Evolutionary conservation across 106 monocot species (phyloP), one percentile per base, ranked within the genome.

Genomic region (Hemerocallis citrina): DNA sequence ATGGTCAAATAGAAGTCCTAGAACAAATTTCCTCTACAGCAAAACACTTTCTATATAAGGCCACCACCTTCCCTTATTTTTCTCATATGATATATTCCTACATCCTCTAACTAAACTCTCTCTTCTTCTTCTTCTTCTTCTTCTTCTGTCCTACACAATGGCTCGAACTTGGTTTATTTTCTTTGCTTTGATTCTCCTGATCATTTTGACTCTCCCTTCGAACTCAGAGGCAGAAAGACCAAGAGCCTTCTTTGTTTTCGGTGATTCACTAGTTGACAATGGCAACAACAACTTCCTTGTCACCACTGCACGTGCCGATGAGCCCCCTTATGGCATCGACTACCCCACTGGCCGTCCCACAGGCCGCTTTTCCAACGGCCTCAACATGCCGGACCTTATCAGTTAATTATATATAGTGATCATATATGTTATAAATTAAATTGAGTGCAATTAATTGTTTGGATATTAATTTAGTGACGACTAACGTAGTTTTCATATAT

Each of bases 321-420:
- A 79, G 0, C 73, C 68, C 3, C 90, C 90, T 17, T 91, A 91
- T 41, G 90, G 90, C 13, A 74, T 91, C 58, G 90, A 91, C 72
- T 79, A 63, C 60, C 85, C 85, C 0, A 74, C 76, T n/a, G 82
- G 80, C 55, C 75, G 34, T 1, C 58, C 90, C 20, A 82, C 81
- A 3, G 90, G 90, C 43, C 72, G 90, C 11, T 91, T 91, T 71
- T 91, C 90, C 16, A 91, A 91, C 40, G 90, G 90, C 15, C 74
- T 82, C 57, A 91, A 91, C 74, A 82, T 91, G 37, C 90, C 90
- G n/a, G 90, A 91, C 61, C 67, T 91, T 43, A 82, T 91, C 70
- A 91, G 90, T 85, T 31, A 24, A 11, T n/a, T n/a, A n/a, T n/a
- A n/a, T n/a, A n/a, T n/a, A n/a, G n/a, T n/a, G n/a, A n/a, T n/a